These are phyloP conservation scores for Herpetomonas muscarum DNA, from an alignment of 208 protist genomes.

Conservation along the genomic window DNA sequence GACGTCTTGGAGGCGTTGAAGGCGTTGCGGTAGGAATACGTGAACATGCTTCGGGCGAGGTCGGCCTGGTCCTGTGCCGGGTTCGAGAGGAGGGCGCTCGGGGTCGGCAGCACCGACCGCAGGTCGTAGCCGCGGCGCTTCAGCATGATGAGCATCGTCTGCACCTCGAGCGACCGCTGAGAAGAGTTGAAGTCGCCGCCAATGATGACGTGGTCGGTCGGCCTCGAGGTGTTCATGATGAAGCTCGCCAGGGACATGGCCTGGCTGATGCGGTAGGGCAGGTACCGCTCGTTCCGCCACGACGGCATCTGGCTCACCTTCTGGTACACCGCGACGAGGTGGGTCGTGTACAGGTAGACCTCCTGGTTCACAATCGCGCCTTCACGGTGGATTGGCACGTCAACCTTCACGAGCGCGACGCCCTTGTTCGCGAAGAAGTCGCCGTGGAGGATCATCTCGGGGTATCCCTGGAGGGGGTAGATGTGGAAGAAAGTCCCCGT, in stretches of 20 bases:
- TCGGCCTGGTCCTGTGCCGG: constrained; percentile 15
- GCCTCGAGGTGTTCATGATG: constrained; percentile 62
- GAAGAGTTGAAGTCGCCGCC: constrained; percentile 85
- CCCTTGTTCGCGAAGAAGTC: constrained; percentile 91
- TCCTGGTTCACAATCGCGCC: constrained; percentile 26
- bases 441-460: constrained; percentile 81
- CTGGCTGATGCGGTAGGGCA: constrained; percentile 76
- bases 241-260: constrained; percentile 74
- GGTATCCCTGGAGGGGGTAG: constrained; percentile 79
- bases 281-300: constrained; percentile 74
- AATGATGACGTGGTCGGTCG: constrained; percentile 69
- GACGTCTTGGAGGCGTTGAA: constrained; percentile 75
- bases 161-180: constrained; percentile 77
- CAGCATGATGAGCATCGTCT: constrained; percentile 72
- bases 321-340: constrained; percentile 81
- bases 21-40: constrained; percentile 68
- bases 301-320: constrained; percentile 47
- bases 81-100: constrained; percentile 18
- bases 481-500: constrained; percentile 68
- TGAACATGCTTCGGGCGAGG: constrained; percentile 31
- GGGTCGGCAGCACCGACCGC: constrained; percentile 54
- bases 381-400: constrained; percentile 38
- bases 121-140: constrained; percentile 62
- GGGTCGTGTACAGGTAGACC: constrained; percentile 74
- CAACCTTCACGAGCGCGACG: constrained; percentile 54